phyloP scores from a whole-genome alignment of 179 eudicot species.

The Vitellaria paradoxa region DNA sequence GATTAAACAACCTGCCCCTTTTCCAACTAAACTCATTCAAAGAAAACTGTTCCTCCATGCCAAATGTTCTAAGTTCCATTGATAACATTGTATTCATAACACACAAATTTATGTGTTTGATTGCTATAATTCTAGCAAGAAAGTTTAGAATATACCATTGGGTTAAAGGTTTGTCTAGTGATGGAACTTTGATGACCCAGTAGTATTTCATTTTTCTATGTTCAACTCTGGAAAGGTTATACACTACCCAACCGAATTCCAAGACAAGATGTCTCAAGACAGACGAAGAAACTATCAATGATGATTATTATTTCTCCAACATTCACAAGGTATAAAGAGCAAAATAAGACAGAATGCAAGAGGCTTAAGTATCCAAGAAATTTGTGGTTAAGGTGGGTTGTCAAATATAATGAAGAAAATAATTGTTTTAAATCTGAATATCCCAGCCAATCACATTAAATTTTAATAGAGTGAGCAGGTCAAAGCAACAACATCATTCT shows the following conservation, averaged over 20 bases:
- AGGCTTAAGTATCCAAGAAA: not conserved
- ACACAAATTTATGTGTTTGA: not conserved
- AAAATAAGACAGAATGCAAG: not conserved
- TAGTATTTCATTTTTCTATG: not conserved
- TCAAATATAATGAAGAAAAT: conserved; percentile 7
- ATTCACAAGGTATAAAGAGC: not conserved
- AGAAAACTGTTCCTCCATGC: not conserved
- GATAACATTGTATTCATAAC: not conserved
- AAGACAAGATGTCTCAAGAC: not conserved
- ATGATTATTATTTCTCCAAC: not conserved
- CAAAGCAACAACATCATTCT: not conserved
- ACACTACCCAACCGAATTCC: not conserved
- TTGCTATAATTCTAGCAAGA: not conserved
- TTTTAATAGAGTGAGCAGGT: not conserved
- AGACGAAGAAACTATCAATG: not conserved
- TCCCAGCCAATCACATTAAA: not conserved
- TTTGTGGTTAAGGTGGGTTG: not conserved
- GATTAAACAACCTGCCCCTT: not conserved
- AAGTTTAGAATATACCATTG: not conserved
- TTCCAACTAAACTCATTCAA: not conserved
- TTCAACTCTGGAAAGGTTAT: not conserved
- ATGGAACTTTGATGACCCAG: not conserved
- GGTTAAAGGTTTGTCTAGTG: not conserved
- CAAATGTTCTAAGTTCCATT: not conserved
- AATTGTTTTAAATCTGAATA: not conserved